Base-by-base conservation (phyloP, 345 rosid genomes). In the Durio zibethinus region DNA sequence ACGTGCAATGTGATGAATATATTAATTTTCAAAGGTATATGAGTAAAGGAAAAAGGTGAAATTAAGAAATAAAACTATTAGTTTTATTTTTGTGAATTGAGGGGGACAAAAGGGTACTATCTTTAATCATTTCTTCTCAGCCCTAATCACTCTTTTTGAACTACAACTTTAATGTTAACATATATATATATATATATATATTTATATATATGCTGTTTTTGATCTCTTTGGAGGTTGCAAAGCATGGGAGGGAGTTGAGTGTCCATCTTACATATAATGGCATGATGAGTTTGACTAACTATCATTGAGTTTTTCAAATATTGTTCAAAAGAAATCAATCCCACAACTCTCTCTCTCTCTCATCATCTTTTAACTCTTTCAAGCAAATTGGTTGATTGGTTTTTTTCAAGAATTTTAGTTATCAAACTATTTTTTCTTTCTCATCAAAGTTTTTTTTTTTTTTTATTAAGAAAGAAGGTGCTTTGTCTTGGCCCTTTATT, bases 201-300 rank as follows among this genome's bases (percentile, higher is more conserved):
- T n/a, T n/a, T n/a, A n/a, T n/a, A n/a, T n/a, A n/a, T n/a, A 63
- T 4, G 31, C 9, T 43, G 4, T 54, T 43, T 45, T 8, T 27
- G 2, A 3, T 50, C 60, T 52, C 60, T 52, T 73, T 53, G 23
- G 75, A 65, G 60, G 79, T 74, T 82, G 47, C 76, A 70, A 62
- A 36, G 42, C 43, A 63, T 63, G 23, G 21, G 14, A 69, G 54
- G 20, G 50, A 27, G 11, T 12, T 56, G 48, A n/a, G 42, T 31
- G 35, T 31, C 47, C 2, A 16, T 40, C 61, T 33, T 3, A 71
- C 45, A 83, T 74, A 60, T 40, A 10, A 68, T 27, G 67, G 25
- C 36, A 73, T 79, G 21, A 47, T 62, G 74, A 74, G 77, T 60
- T 76, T 81, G 83, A 81, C 81, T 81, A 78, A 40, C 1, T 45